phyloP scores from a whole-genome alignment of 2,329 filamentous ascomycete species.

The Arachnopeziza araneosa region DNA sequence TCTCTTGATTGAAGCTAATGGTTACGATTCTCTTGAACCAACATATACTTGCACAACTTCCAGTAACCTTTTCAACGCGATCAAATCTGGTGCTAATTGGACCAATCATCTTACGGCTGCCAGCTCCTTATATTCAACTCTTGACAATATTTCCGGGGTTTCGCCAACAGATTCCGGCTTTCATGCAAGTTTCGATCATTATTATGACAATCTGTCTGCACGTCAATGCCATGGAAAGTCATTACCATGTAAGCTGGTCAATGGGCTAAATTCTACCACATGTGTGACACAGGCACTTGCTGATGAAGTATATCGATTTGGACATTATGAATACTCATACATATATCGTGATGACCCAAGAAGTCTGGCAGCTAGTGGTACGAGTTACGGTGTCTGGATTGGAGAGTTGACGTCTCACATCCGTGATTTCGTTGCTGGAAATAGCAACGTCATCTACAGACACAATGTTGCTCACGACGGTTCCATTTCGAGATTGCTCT shows the following conservation, averaged over 20 bases:
- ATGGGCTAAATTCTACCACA: slow-evolving; percentile 39
- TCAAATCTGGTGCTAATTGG: slow-evolving; percentile 52
- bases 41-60: slow-evolving; percentile 60
- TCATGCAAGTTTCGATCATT: slow-evolving; percentile 71
- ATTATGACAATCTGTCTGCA: slow-evolving; percentile 78
- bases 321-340: slow-evolving; percentile 75
- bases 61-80: slow-evolving; percentile 35
- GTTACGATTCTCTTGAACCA: slow-evolving; percentile 69
- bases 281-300: slow-evolving; percentile 61
- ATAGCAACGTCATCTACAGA: slow-evolving; percentile 48
- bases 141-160: slow-evolving; percentile 68
- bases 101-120: slow-evolving; percentile 55
- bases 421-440: slow-evolving; percentile 43
- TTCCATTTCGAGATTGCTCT: slow-evolving; percentile 59
- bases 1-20: slow-evolving; percentile 46
- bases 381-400: slow-evolving; percentile 66
- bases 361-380: slow-evolving; percentile 56
- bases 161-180: slow-evolving; percentile 50
- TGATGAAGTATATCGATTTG: slow-evolving; percentile 67
- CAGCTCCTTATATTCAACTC: slow-evolving; percentile 45
- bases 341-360: slow-evolving; percentile 63
- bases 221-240: slow-evolving; percentile 71
- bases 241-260: slow-evolving; percentile 58
- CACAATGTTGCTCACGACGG: slow-evolving; percentile 83
- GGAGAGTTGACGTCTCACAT: slow-evolving; percentile 66